Percentiles rank a stretch among this genome's conserved stretches.
These are phyloP conservation scores for Lyophyllum decastes DNA, from an alignment of 768 basidiomycete genomes.

Conservation along the genomic window DNA sequence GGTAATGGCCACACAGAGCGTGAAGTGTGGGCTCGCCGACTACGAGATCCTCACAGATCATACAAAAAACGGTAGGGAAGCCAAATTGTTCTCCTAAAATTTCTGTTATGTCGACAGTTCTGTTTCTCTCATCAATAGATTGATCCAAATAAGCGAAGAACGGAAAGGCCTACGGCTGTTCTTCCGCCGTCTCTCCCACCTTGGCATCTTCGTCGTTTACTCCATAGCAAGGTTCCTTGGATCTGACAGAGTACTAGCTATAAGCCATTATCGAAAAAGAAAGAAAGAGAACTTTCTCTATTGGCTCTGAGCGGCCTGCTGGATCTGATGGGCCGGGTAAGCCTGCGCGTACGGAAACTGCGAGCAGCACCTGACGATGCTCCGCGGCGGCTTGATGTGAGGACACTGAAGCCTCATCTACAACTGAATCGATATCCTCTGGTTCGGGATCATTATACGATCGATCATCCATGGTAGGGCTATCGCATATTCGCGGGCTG, in stretches of 20 bases:
- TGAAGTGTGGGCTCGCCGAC: slow-evolving; percentile 28
- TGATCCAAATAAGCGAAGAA: not conserved
- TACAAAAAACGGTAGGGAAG: slow-evolving; percentile 17
- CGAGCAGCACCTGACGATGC: slow-evolving; percentile 2
- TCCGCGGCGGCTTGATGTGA: not conserved
- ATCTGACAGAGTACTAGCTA: not conserved
- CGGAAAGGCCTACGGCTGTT: not conserved
- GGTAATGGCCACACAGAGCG: slow-evolving; percentile 46
- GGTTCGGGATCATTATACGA: not conserved
- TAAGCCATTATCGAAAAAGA: not conserved
- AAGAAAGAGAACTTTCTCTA: not conserved
- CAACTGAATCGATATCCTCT: not conserved
- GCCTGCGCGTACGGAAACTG: slow-evolving; percentile 4
- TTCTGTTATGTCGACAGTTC: slow-evolving; percentile 4
- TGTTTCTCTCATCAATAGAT: not conserved
- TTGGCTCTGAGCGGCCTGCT: not conserved
- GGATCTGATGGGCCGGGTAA: slow-evolving; percentile 12
- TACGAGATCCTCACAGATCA: slow-evolving; percentile 18
- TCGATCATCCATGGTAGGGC: not conserved
- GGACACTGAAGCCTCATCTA: not conserved
- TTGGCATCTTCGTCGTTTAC: not conserved
- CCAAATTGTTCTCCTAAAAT: slow-evolving; percentile 14
- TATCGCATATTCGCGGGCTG: not conserved
- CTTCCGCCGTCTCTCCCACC: not conserved
- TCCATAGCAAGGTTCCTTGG: not conserved